These are phyloP conservation scores for Colletotrichum lentis DNA, from an alignment of 2,329 filamentous ascomycete genomes.

Conservation along the genomic window DNA sequence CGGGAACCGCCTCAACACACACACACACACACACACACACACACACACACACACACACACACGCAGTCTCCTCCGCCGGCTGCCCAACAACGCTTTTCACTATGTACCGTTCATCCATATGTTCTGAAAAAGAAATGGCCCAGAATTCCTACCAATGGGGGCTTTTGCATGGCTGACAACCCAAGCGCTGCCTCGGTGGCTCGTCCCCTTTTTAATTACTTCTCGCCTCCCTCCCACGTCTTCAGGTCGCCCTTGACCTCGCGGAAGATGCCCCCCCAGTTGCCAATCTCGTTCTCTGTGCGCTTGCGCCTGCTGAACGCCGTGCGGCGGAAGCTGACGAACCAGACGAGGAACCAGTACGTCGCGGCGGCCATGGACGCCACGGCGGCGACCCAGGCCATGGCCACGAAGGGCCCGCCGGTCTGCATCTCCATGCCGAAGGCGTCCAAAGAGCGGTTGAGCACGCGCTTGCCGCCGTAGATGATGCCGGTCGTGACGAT, in stretches of 20 bases:
- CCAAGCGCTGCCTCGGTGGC: too few relatives aligned
- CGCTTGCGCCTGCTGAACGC: slow-evolving; percentile 39
- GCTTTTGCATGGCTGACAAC: too few relatives aligned
- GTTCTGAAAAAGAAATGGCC: neutral
- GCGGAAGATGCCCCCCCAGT: slow-evolving; percentile 40
- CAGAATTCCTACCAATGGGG: neutral
- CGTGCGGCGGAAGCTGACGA: slow-evolving; percentile 40
- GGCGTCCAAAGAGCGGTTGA: slow-evolving; percentile 26
- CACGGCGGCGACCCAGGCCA: slow-evolving; percentile 39
- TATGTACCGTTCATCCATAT: slow-evolving; percentile 11
- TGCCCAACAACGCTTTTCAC: neutral
- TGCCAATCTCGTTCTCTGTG: slow-evolving; percentile 39
- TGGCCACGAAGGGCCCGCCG: slow-evolving; percentile 37
- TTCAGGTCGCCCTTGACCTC: slow-evolving; percentile 40
- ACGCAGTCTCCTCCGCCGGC: too few relatives aligned
- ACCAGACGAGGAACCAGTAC: slow-evolving; percentile 42
- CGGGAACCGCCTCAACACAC: neutral
- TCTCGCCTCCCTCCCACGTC: slow-evolving; percentile 32
- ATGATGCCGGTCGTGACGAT: slow-evolving; percentile 33
- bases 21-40: too few relatives aligned
- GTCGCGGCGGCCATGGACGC: slow-evolving; percentile 18
- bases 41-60: too few relatives aligned
- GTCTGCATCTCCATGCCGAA: slow-evolving; percentile 35
- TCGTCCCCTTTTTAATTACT: neutral
- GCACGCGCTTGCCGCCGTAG: slow-evolving; percentile 24